Evolutionary conservation across 768 basidiomycete genomes (phyloP), one percentile per base, ranked within the genome.

Genomic region (Leccinellum rugosiceps): DNA sequence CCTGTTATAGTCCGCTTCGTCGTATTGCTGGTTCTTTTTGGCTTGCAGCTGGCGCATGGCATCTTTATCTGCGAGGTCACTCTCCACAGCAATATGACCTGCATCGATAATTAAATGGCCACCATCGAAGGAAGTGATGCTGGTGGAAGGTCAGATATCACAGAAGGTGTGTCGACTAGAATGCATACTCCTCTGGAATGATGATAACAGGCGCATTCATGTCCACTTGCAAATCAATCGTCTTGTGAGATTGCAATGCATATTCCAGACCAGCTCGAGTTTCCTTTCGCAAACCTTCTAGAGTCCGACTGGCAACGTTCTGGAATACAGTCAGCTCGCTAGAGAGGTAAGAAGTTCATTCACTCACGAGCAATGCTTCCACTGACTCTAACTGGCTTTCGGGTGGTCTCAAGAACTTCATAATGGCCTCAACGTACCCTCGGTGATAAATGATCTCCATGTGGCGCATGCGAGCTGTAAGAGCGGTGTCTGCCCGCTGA

Each of bases 151-250:
- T 58, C 44, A 64, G 61, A 11, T 46, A 10, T 32, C n/a, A 53
- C 19, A 41, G 15, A n/a, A 43, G 48, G 44, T 70, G 77, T 55
- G 30, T 21, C 1, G 26, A 46, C 21, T 30, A 52, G 51, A 57
- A 46, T 9, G 48, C 72, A 50, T 68, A 94, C 93, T 92, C 86
- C 75, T 98, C 96, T 1, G 97, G 97, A 52, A 98, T 83, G 65
- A 99, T 93, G 68, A 99, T 97, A 63, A 99, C 85, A 6, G 97
- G 97, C 0, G 97, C 94, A 65, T 96, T 92, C 80, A 99, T 82
- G 66, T 99, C 95, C 76, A 99, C 84, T 62, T 92, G 90, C n/a
- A 99, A 78, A 69, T 98, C 95, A 45, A 98, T 78, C 1, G 97
- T 98, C 78, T 94, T 96, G 78, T 97, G 95, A 15, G 84, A 86